These are phyloP conservation scores for Tetrastigma voinierianum DNA, from an alignment of 164 flowering plant genomes.

Conservation along the genomic window DNA sequence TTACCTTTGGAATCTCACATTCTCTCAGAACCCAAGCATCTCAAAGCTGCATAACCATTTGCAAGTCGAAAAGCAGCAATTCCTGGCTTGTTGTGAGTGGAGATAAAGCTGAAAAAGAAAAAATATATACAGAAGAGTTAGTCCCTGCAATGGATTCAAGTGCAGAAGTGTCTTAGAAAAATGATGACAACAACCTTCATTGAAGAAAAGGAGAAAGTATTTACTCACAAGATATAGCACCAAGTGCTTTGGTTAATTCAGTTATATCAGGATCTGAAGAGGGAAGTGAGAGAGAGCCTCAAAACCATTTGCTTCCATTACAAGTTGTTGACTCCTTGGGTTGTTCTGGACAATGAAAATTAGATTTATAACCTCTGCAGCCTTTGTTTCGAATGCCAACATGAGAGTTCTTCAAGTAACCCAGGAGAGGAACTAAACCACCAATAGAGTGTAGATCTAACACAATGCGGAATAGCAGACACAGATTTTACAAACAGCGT, in stretches of 20 bases:
- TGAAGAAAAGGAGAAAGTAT: neutral
- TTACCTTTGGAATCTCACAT: constrained; percentile 88
- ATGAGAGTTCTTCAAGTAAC: constrained; percentile 70
- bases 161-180: neutral
- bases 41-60: constrained; percentile 81
- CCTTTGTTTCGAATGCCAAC: constrained; percentile 84
- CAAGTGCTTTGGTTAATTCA: constrained; percentile 92
- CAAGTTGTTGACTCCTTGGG: constrained; percentile 85
- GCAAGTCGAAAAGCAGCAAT: constrained; percentile 85
- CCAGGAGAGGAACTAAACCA: constrained; percentile 81
- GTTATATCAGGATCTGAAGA: constrained; percentile 77
- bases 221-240: constrained; percentile 89
- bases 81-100: constrained; percentile 86
- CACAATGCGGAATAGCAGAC: neutral
- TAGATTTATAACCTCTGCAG: constrained; percentile 91
- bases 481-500: neutral
- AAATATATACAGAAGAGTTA: neutral
- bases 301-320: constrained; percentile 98
- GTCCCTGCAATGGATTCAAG: neutral
- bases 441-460: constrained; percentile 92
- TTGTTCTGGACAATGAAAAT: constrained; percentile 96
- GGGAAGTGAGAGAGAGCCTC: constrained; percentile 74
- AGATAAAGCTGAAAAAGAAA: constrained; percentile 61
- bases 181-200: neutral
- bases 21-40: constrained; percentile 71